Evolutionary conservation across 176 grass and related monocot species (phyloP).

Genomic region (Pharus latifolius): DNA sequence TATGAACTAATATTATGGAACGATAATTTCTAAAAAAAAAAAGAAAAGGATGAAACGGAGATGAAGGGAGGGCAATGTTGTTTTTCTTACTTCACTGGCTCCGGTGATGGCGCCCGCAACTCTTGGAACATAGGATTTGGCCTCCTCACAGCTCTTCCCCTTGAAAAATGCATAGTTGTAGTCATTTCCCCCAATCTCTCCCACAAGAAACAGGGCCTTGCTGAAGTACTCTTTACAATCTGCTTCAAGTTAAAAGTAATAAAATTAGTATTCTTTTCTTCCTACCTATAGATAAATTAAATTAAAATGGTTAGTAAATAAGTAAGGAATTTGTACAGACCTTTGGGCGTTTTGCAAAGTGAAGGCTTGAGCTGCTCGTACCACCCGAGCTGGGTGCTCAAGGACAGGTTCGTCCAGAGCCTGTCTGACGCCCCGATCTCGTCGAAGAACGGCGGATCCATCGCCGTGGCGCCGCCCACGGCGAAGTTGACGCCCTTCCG

Average conservation of each 20-base stretch:
- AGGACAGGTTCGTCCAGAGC: constrained; percentile 57
- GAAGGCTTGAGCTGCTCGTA: constrained; percentile 72
- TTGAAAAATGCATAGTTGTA: constrained; percentile 81
- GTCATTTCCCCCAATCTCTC: constrained; percentile 86
- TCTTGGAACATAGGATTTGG: constrained; percentile 55
- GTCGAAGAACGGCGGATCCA: constrained; percentile 68
- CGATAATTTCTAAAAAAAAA: not conserved
- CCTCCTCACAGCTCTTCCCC: constrained; percentile 60
- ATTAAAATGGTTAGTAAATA: not conserved
- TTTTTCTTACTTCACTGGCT: constrained; percentile 44
- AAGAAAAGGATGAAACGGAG: not conserved
- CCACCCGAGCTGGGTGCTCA: constrained; percentile 62
- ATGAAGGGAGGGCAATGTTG: not conserved
- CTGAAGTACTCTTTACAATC: constrained; percentile 69
- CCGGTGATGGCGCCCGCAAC: constrained; percentile 40
- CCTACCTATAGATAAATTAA: not conserved
- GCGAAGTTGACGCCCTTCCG: constrained; percentile 79
- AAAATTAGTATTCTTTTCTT: not conserved
- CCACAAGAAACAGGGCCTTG: constrained; percentile 64
- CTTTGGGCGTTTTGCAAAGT: constrained; percentile 49
- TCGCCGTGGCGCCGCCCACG: constrained; percentile 63
- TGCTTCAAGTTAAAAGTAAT: not conserved
- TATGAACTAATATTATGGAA: no score
- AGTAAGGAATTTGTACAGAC: constrained; percentile 1
- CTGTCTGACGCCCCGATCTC: constrained; percentile 36